A percentile compares a stretch with the other conserved stretches of the same genome.
Evolutionary conservation across 176 grass and related monocot genomes (phyloP).

Genomic region (Chrysopogon serrulatus): DNA sequence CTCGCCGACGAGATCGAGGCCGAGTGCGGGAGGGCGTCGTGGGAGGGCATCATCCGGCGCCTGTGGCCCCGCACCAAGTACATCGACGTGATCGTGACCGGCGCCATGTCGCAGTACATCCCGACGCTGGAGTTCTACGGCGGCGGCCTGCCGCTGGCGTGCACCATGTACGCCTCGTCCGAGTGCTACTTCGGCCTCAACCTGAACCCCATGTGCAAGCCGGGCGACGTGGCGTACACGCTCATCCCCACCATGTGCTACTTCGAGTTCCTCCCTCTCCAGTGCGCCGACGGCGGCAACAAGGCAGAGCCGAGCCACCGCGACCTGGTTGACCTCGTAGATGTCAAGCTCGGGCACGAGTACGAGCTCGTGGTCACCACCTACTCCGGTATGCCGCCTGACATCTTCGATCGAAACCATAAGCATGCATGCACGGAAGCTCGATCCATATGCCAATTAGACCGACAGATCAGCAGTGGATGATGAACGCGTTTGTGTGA

Average conservation of each 20-base stretch:
- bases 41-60: constrained; percentile 76
- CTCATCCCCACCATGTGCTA: constrained; percentile 98
- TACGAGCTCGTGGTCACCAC: constrained; percentile 97
- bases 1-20: constrained; percentile 63
- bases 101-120: constrained; percentile 98
- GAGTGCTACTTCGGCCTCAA: constrained; percentile 98
- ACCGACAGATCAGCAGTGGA: too few species aligned
- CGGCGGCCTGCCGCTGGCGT: constrained; percentile 65
- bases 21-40: constrained; percentile 61
- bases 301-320: constrained; percentile 51
- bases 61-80: constrained; percentile 95
- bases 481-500: background rate
- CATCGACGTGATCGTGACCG: constrained; percentile 95
- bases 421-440: background rate
- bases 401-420: background rate
- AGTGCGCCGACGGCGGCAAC: constrained; percentile 1
- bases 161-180: constrained; percentile 96
- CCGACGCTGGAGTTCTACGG: constrained; percentile 88
- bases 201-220: constrained; percentile 89
- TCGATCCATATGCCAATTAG: too few species aligned
- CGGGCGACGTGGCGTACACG: constrained; percentile 79
- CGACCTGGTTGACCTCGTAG: constrained; percentile 77
- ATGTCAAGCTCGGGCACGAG: constrained; percentile 78
- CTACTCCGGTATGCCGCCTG: constrained; percentile 52
- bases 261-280: constrained; percentile 85